A percentile compares a stretch with the other conserved stretches of the same genome.
Conservation (phyloP, 306 rosid genomes). For the Prunus kanzakura region DNA sequence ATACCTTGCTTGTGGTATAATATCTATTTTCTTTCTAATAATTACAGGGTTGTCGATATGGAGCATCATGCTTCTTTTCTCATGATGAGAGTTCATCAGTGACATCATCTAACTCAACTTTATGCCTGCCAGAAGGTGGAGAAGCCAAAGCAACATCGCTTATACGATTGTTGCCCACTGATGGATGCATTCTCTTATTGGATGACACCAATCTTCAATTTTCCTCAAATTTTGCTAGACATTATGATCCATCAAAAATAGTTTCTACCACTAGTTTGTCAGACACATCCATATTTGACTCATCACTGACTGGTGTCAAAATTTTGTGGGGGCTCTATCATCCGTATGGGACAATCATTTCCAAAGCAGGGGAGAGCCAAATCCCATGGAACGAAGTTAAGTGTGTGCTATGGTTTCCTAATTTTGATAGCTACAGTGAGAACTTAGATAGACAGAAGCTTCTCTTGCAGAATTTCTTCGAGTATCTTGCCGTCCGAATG, state of each 20-base stretch:
- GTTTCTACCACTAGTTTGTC: constrained; percentile 59
- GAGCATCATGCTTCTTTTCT: constrained; percentile 63
- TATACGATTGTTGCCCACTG: constrained; percentile 42
- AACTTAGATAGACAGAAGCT: constrained; percentile 38
- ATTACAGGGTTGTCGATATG: constrained; percentile 79
- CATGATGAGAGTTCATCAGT: constrained; percentile 45
- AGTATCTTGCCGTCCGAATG: constrained; percentile 61
- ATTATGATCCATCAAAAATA: constrained; percentile 54
- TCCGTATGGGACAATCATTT: constrained; percentile 64
- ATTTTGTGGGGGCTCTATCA: constrained; percentile 67
- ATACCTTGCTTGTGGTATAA: background rate
- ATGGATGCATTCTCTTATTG: constrained; percentile 56
- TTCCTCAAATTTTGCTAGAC: constrained; percentile 46
- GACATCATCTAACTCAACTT: constrained; percentile 30
- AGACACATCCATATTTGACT: constrained; percentile 36
- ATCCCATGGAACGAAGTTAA: constrained; percentile 69
- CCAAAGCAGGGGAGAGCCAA: constrained; percentile 42
- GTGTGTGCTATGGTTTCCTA: constrained; percentile 74
- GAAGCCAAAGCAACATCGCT: constrained; percentile 41
- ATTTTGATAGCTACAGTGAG: constrained; percentile 46
- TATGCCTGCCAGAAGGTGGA: constrained; percentile 51
- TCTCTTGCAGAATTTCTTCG: constrained; percentile 55
- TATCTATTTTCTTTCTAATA: background rate
- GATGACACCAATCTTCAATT: constrained; percentile 59
- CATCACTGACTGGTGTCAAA: constrained; percentile 46